Base-by-base conservation (phyloP, 176 grass and related monocot genomes). In the Aegilops umbellulata region DNA sequence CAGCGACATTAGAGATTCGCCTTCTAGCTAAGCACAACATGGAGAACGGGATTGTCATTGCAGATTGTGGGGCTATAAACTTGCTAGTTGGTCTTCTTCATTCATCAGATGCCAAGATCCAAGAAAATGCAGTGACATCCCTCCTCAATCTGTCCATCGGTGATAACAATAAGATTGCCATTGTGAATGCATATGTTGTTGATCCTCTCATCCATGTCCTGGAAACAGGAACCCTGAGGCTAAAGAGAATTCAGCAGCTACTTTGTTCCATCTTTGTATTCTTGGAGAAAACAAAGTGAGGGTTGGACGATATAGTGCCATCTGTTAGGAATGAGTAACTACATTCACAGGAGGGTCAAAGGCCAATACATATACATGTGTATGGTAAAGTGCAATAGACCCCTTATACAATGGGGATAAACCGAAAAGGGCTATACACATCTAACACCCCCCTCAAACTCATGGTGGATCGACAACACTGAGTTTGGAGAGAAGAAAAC, bases 241-340 rank as follows among this genome's bases (percentile, higher is more conserved):
- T 65, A 98, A 92, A 87, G 93, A 92, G 34, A 98, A 98, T 65
- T 80, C 93, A 23, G 89, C 95, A 35, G 93, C 95, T 30, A 97
- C 95, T 82, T 70, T 98, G 47, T 98, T 89, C 87, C 93, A 93
- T 46, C 85, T 98, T 26, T 98, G 89, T 64, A 87, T 91, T 65
- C 89, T 92, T 74, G 89, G 93, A 90, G 95, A 95, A 49, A 93
- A 92, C 60, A 98, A 95, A 51, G 85, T 88, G 17, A 87, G 82
- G 44, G 93, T 98, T 71, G 95, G 95, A 58, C 89, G 95, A 16
- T 95, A 93, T 71, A 82, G 91, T 27, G 93, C 89, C 38, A 87
- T 98, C 69, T n/a, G n/a, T n/a, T n/a, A n/a, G n/a, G n/a, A n/a
- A n/a, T n/a, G n/a, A n/a, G n/a, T n/a, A n/a, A n/a, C n/a, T n/a